Percentiles rank a stretch among this genome's conserved stretches.
phyloP scores from a whole-genome alignment of 208 protist genomes.

The Crithidia expoeki region DNA sequence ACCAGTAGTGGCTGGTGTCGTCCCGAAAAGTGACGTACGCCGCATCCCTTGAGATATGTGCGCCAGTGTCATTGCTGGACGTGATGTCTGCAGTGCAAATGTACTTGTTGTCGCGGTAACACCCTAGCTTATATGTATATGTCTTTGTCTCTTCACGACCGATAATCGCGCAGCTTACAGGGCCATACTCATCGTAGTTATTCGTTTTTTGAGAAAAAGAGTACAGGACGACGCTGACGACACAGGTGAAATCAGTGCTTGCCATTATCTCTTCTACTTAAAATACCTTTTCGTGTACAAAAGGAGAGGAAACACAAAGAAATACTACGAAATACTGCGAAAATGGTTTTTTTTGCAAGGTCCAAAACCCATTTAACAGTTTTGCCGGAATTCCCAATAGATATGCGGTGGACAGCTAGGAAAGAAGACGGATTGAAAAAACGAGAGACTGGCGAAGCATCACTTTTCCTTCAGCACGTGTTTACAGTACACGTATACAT shows the following conservation, averaged over 20 bases:
- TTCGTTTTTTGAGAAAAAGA: slow-evolving; percentile 43
- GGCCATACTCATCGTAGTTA: slow-evolving; percentile 62
- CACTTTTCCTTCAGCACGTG: not conserved
- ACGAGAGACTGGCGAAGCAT: not conserved
- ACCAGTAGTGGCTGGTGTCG: slow-evolving; percentile 66
- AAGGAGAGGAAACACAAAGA: slow-evolving; percentile 3
- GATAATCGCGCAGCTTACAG: slow-evolving; percentile 63
- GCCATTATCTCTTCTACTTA: slow-evolving; percentile 16
- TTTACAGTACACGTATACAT: too few relatives aligned
- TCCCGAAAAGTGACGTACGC: slow-evolving; percentile 76
- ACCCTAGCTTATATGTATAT: slow-evolving; percentile 68
- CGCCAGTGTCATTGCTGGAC: slow-evolving; percentile 70
- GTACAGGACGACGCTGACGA: slow-evolving; percentile 55
- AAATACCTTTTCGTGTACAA: too few relatives aligned
- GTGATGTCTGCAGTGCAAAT: slow-evolving; percentile 68
- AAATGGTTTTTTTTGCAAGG: not conserved
- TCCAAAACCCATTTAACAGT: too few relatives aligned
- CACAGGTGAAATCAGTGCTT: slow-evolving; percentile 47
- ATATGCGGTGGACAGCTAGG: too few relatives aligned
- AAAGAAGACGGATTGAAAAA: slow-evolving; percentile 27
- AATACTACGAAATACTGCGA: not conserved
- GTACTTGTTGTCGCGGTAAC: slow-evolving; percentile 77
- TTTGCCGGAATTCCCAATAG: too few relatives aligned
- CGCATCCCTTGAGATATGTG: slow-evolving; percentile 57
- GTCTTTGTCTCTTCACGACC: slow-evolving; percentile 41